Evolutionary conservation across 257 asterid genomes (phyloP).

Genomic region (Plantago ovata): DNA sequence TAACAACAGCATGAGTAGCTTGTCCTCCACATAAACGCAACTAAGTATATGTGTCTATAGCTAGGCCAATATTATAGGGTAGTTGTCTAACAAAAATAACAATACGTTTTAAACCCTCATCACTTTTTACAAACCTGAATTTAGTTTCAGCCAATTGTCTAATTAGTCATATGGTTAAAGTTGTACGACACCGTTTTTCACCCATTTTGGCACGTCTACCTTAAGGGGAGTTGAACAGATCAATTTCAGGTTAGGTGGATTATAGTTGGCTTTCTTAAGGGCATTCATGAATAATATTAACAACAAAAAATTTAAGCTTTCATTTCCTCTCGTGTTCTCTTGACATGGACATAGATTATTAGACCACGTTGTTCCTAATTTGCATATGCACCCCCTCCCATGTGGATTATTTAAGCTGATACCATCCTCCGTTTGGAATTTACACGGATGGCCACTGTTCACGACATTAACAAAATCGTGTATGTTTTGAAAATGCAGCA

Average conservation of each 20-base stretch:
- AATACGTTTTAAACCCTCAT: constrained; percentile 15
- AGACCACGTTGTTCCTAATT: no score
- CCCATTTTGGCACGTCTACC: constrained; percentile 40
- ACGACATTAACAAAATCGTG: no score
- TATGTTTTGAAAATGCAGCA: no score
- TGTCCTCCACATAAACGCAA: constrained; percentile 24
- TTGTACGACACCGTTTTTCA: constrained; percentile 13
- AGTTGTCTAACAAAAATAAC: constrained; percentile 34
- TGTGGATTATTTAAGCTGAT: no score
- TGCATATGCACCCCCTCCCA: no score
- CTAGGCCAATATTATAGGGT: constrained; percentile 25
- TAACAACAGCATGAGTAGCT: constrained; percentile 31
- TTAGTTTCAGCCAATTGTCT: constrained; percentile 3
- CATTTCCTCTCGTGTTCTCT: not conserved
- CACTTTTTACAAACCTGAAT: not conserved
- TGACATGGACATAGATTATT: no score
- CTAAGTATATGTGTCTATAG: no score
- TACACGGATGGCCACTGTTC: no score
- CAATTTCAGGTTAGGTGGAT: constrained; percentile 39
- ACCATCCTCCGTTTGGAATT: no score
- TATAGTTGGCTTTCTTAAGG: constrained; percentile 42
- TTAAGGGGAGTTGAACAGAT: constrained; percentile 46
- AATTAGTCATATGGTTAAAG: not conserved
- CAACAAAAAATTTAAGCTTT: constrained; percentile 25
- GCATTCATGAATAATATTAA: not conserved